phyloP scores from a whole-genome alignment of 257 asterid species.

The Thymus quinquecostatus region DNA sequence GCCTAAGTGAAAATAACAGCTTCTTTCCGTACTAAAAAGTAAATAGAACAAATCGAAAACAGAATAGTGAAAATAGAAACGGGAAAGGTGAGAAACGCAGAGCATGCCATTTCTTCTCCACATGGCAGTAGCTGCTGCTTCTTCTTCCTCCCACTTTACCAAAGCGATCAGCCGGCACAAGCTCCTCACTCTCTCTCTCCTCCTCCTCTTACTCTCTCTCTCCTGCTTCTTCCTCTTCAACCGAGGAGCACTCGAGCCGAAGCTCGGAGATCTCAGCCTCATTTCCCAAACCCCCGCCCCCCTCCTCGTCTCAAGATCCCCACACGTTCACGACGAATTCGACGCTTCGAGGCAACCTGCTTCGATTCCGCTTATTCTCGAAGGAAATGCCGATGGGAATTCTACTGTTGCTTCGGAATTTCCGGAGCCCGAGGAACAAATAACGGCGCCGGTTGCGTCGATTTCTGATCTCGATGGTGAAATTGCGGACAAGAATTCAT shows the following conservation, averaged over 20 bases:
- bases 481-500: not conserved
- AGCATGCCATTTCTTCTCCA: slow-evolving; percentile 37
- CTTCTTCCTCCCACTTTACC: slow-evolving; percentile 33
- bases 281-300: slow-evolving; percentile 36
- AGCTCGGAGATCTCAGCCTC: slow-evolving; percentile 39
- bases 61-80: not conserved
- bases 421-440: slow-evolving; percentile 17
- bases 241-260: slow-evolving; percentile 50
- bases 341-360: slow-evolving; percentile 26
- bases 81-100: slow-evolving; percentile 22
- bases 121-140: slow-evolving; percentile 57
- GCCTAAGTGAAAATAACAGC: not conserved
- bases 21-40: not conserved
- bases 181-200: slow-evolving; percentile 41
- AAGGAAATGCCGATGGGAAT: slow-evolving; percentile 25
- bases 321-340: slow-evolving; percentile 19
- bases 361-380: slow-evolving; percentile 23
- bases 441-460: slow-evolving; percentile 29
- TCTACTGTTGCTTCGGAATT: not conserved
- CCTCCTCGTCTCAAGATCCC: slow-evolving; percentile 37
- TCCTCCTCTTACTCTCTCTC: slow-evolving; percentile 49
- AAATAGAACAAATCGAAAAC: not conserved
- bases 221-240: slow-evolving; percentile 52
- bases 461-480: slow-evolving; percentile 36
- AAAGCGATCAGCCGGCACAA: slow-evolving; percentile 43